Percentiles rank a stretch among this genome's conserved stretches.
phyloP scores from a whole-genome alignment of 768 basidiomycete genomes.

The Dentipellis sp. region DNA sequence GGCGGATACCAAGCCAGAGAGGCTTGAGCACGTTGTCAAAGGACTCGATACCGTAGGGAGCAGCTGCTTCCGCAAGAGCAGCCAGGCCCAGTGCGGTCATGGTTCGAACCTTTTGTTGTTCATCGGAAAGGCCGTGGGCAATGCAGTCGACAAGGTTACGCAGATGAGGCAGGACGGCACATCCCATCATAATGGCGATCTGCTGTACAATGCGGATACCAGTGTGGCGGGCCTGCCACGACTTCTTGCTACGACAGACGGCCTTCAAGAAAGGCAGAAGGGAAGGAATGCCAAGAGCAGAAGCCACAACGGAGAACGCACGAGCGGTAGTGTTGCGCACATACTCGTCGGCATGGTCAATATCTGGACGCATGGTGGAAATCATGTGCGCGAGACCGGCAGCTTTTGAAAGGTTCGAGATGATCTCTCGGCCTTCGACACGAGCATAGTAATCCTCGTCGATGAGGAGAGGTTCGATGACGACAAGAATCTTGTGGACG shows the following conservation, averaged over 20 bases:
- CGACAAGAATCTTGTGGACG: constrained; percentile 98
- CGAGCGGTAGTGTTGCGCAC: constrained; percentile 98
- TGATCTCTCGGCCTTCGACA: constrained; percentile 98
- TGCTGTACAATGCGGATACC: constrained; percentile 99
- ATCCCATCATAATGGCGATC: constrained; percentile 99
- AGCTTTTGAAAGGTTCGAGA: constrained; percentile 96
- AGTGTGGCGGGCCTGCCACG: constrained; percentile 98
- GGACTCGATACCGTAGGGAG: constrained; percentile 98
- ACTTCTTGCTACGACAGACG: constrained; percentile 97
- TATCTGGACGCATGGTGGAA: constrained; percentile 99
- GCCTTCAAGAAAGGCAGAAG: constrained; percentile 97
- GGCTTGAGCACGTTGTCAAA: constrained; percentile 97
- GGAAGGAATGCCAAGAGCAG: constrained; percentile 95
- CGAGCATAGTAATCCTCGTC: constrained; percentile 96
- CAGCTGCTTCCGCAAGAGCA: constrained; percentile 92
- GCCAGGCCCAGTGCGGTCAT: constrained; percentile 92
- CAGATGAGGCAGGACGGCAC: constrained; percentile 93
- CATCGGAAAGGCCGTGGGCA: constrained; percentile 85
- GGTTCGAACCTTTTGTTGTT: constrained; percentile 93
- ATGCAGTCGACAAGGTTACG: constrained; percentile 96
- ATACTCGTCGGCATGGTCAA: constrained; percentile 98
- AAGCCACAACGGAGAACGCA: constrained; percentile 97
- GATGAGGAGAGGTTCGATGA: constrained; percentile 97
- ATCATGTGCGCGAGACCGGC: constrained; percentile 99
- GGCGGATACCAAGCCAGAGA: constrained; percentile 87